These are phyloP conservation scores for Cudoniella acicularis DNA, from an alignment of 495 filamentous ascomycete species.

Conservation along the genomic window DNA sequence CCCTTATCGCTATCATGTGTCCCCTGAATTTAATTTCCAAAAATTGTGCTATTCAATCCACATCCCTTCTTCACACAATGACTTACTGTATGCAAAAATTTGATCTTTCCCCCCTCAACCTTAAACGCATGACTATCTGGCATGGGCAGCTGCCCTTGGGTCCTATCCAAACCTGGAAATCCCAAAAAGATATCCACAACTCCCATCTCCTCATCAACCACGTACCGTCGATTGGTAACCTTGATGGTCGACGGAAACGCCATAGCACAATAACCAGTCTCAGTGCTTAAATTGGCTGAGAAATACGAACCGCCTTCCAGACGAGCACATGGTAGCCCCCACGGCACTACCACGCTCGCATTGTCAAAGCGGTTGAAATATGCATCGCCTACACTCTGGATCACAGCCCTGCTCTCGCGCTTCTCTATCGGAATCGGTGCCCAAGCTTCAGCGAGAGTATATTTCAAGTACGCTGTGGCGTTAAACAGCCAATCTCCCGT, in stretches of 20 bases:
- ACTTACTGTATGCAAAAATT: constrained; percentile 40
- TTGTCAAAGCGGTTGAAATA: constrained; percentile 45
- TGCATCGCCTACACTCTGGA: constrained; percentile 46
- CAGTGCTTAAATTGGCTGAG: not conserved
- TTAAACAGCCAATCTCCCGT: constrained; percentile 38
- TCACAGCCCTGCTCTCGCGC: constrained; percentile 39
- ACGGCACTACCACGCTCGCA: constrained; percentile 42
- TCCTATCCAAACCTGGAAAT: constrained; percentile 24
- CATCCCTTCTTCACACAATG: constrained; percentile 2
- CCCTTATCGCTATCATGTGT: too few species aligned
- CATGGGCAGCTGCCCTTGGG: constrained; percentile 22
- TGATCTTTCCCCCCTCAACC: constrained; percentile 44
- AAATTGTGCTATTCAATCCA: constrained; percentile 2
- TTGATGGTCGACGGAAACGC: constrained; percentile 24
- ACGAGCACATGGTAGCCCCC: constrained; percentile 43
- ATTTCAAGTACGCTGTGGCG: constrained; percentile 30
- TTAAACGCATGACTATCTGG: constrained; percentile 50
- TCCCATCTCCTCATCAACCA: constrained; percentile 49
- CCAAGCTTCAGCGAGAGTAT: constrained; percentile 27
- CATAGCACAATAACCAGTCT: constrained; percentile 14
- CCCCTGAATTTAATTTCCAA: too few species aligned
- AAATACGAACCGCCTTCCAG: constrained; percentile 42
- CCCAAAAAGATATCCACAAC: constrained; percentile 42
- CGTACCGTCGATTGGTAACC: constrained; percentile 40
- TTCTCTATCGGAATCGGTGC: constrained; percentile 38